These are phyloP conservation scores for Luffa acutangula DNA, from an alignment of 306 rosid genomes.

Conservation along the genomic window DNA sequence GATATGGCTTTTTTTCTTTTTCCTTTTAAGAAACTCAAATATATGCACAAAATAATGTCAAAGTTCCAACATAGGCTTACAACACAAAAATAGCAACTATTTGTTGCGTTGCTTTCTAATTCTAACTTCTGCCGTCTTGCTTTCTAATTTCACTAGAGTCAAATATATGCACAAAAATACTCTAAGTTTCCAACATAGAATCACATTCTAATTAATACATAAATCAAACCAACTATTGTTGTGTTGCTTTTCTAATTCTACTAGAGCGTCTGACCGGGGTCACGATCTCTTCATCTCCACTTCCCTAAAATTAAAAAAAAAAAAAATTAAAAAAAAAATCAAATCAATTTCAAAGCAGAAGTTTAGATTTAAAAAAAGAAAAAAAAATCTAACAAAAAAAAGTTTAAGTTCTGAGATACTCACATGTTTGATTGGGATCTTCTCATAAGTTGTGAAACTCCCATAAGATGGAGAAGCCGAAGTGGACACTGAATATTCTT, in stretches of 20 bases:
- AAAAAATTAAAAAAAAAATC: not conserved
- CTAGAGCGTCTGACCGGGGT: conserved; percentile 90
- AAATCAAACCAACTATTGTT: not conserved
- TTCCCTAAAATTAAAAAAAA: conserved; percentile 25
- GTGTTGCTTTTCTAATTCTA: conserved; percentile 40
- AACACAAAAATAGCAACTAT: not conserved
- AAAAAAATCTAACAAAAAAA: not conserved
- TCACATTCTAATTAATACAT: not conserved
- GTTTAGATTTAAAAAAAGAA: too few relatives aligned
- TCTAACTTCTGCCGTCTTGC: not conserved
- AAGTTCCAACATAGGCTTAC: too few relatives aligned
- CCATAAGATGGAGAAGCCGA: conserved; percentile 64
- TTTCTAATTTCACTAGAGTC: not conserved
- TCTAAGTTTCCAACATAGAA: not conserved
- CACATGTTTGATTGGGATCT: conserved; percentile 41
- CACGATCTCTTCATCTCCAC: conserved; percentile 35
- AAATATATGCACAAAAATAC: not conserved
- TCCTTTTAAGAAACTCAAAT: too few relatives aligned
- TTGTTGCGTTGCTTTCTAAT: not conserved
- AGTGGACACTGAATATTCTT: conserved; percentile 39
- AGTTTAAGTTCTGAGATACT: not conserved
- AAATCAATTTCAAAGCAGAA: too few relatives aligned
- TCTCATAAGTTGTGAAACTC: conserved; percentile 71
- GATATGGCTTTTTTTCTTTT: too few relatives aligned
- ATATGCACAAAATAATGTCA: too few relatives aligned